Percentiles rank a stretch among this genome's conserved stretches.
phyloP scores from a whole-genome alignment of 306 rosid genomes.

The Citrullus mucosospermus region DNA sequence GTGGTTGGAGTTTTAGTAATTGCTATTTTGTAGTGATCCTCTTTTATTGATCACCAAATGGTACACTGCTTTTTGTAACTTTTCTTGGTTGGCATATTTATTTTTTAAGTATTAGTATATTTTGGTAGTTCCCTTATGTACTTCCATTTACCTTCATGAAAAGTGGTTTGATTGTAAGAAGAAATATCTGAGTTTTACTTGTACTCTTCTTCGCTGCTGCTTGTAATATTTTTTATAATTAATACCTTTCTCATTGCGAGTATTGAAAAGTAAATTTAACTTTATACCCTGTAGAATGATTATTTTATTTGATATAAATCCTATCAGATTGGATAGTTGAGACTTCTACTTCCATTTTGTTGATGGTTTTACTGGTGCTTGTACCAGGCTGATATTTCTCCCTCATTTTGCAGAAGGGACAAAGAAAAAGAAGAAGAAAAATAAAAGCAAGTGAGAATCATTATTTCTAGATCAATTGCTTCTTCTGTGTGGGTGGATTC shows the following conservation, averaged over 20 bases:
- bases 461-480: constrained; percentile 3
- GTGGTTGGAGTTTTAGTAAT: not conserved
- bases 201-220: not conserved
- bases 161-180: not conserved
- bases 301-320: not conserved
- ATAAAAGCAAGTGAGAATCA: constrained; percentile 79
- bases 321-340: not conserved
- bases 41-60: not conserved
- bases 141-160: not conserved
- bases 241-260: not conserved
- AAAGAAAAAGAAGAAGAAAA: constrained; percentile 97
- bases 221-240: not conserved
- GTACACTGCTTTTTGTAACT: not conserved
- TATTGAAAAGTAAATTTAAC: not conserved
- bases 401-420: constrained; percentile 35
- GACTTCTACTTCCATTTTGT: not conserved
- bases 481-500: not conserved
- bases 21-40: not conserved
- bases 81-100: not conserved
- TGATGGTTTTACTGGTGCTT: not conserved
- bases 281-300: not conserved
- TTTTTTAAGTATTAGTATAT: not conserved
- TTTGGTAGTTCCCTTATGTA: not conserved
- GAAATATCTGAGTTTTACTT: not conserved
- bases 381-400: not conserved